Percentiles rank a stretch among this genome's conserved stretches.
Conservation (phyloP, 257 asterid genomes). For the Osmanthus fragrans region DNA sequence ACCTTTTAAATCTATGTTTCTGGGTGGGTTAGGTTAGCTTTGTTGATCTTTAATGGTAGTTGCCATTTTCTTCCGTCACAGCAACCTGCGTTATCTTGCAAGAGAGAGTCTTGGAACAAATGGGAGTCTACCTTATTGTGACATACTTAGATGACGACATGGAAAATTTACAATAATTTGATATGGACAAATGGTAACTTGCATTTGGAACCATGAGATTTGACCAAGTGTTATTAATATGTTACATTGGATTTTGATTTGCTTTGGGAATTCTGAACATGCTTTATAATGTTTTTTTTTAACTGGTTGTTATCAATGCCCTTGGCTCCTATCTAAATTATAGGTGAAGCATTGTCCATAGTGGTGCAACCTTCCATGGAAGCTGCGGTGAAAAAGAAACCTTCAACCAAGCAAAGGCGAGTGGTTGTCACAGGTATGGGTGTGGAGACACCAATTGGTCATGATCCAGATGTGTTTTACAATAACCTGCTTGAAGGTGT, state of each 20-base stretch:
- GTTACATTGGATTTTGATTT: constrained; percentile 12
- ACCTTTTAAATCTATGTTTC: background rate
- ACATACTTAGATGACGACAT: background rate
- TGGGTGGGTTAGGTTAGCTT: constrained; percentile 24
- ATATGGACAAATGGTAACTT: constrained; percentile 7
- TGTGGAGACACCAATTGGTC: constrained; percentile 82
- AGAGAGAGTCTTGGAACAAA: background rate
- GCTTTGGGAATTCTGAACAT: background rate
- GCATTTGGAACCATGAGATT: background rate
- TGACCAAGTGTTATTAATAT: background rate
- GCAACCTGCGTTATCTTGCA: constrained; percentile 5
- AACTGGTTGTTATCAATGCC: constrained; percentile 13
- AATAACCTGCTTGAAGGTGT: constrained; percentile 83
- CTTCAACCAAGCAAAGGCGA: constrained; percentile 67
- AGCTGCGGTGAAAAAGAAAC: constrained; percentile 54
- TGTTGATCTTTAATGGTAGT: constrained; percentile 15
- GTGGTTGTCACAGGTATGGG: constrained; percentile 99
- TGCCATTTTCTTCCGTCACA: constrained; percentile 8
- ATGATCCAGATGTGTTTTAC: constrained; percentile 79
- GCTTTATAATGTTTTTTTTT: background rate
- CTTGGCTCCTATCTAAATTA: constrained; percentile 19
- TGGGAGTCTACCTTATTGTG: constrained; percentile 15
- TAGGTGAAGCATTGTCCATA: constrained; percentile 61
- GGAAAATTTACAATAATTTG: constrained; percentile 12
- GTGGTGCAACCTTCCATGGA: constrained; percentile 61